A percentile compares a stretch with the other conserved stretches of the same genome.
Evolutionary conservation across 768 basidiomycete genomes (phyloP).

Genomic region (Collybiopsis luxurians): DNA sequence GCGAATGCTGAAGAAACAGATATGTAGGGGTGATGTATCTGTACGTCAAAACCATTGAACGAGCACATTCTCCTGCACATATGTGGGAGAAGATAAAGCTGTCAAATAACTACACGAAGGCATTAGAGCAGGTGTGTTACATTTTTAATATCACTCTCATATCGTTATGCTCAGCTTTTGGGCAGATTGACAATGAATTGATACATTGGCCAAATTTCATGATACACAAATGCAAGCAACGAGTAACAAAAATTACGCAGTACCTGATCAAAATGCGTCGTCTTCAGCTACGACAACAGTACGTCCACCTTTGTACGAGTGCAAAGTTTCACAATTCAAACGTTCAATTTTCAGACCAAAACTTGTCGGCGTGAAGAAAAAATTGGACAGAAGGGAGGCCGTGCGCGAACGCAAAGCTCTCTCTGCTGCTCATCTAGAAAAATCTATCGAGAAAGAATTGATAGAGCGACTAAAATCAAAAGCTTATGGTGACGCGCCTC

Average conservation of each 20-base stretch:
- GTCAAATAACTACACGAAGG: conserved; percentile 92
- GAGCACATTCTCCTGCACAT: conserved; percentile 91
- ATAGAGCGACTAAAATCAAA: conserved; percentile 94
- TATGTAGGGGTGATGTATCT: conserved; percentile 78
- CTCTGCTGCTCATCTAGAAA: conserved; percentile 92
- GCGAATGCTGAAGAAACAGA: neutral
- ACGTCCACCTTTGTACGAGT: conserved; percentile 23
- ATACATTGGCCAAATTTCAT: conserved; percentile 99
- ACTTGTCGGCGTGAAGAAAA: conserved; percentile 95
- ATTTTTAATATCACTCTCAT: neutral
- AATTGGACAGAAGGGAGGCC: conserved; percentile 89
- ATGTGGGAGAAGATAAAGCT: conserved; percentile 98
- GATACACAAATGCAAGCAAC: conserved; percentile 99
- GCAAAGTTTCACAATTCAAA: neutral
- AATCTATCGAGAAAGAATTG: conserved; percentile 93
- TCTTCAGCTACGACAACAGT: conserved; percentile 85
- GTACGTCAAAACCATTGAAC: conserved; percentile 96
- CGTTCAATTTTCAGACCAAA: conserved; percentile 60
- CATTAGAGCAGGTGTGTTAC: conserved; percentile 80
- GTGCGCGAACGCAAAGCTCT: conserved; percentile 95
- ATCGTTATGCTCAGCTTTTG: neutral
- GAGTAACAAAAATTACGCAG: conserved; percentile 98
- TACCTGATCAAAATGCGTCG: conserved; percentile 98
- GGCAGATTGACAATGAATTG: conserved; percentile 92
- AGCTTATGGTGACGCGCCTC: conserved; percentile 95